A percentile compares a stretch with the other conserved stretches of the same genome.
phyloP scores from a whole-genome alignment of 805 yeast species.

The Saccharomycopsis selenospora region DNA sequence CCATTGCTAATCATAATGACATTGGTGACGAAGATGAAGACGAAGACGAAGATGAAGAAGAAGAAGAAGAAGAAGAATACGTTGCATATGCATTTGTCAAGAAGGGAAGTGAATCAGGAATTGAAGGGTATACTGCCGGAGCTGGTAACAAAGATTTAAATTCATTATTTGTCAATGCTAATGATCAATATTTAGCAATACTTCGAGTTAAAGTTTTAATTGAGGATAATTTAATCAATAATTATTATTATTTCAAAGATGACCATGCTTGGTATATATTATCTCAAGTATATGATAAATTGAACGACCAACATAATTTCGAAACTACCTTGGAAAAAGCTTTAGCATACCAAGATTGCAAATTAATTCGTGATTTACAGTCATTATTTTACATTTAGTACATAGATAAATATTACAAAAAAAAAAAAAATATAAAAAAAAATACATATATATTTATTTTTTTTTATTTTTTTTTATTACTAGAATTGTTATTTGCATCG shows the following conservation, averaged over 20 bases:
- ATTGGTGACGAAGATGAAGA: not conserved
- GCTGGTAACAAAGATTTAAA: not conserved
- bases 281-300: slow-evolving; percentile 7
- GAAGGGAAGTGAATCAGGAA: not conserved
- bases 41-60: not conserved
- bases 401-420: no score
- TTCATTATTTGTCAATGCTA: slow-evolving; percentile 9
- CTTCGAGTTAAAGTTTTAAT: slow-evolving; percentile 12
- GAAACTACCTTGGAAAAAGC: slow-evolving; percentile 14
- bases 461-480: no score
- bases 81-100: not conserved
- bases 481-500: no score
- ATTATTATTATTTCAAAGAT: slow-evolving; percentile 12
- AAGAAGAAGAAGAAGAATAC: not conserved
- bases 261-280: slow-evolving; percentile 14
- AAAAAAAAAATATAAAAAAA: no score
- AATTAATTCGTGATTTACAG: slow-evolving; percentile 11
- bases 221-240: slow-evolving; percentile 14
- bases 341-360: slow-evolving; percentile 10
- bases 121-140: not conserved
- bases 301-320: slow-evolving; percentile 11
- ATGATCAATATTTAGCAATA: slow-evolving; percentile 11
- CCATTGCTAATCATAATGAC: not conserved
- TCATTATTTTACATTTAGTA: slow-evolving; percentile 5
- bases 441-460: no score